Evolutionary conservation across 805 yeast species (phyloP).

Genomic region (Candida suzukii): DNA sequence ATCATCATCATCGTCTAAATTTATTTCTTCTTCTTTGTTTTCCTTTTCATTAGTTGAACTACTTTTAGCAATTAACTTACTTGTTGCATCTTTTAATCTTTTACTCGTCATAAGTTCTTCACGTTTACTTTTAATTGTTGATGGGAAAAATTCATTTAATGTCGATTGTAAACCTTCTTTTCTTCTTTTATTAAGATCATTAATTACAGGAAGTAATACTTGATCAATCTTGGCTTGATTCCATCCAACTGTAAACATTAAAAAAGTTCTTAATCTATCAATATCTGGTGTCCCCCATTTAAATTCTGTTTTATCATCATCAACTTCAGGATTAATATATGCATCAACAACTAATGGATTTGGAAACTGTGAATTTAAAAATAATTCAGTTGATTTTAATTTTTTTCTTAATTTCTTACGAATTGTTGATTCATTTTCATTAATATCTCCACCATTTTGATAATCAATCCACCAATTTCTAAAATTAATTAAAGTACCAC

Average conservation of each 20-base stretch:
- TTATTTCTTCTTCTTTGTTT: conserved; percentile 3
- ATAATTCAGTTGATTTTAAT: conserved; percentile 45
- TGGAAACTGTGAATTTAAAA: conserved; percentile 61
- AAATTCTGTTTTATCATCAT: conserved; percentile 68
- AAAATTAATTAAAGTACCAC: conserved; percentile 26
- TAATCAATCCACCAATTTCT: conserved; percentile 52
- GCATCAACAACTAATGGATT: conserved; percentile 64
- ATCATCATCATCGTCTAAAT: no score
- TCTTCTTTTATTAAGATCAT: conserved; percentile 62
- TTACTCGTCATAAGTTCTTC: conserved; percentile 49
- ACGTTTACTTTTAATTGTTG: conserved; percentile 40
- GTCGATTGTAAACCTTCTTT: conserved; percentile 51
- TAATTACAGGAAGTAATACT: conserved; percentile 76
- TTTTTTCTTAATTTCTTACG: conserved; percentile 51
- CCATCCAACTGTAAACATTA: conserved; percentile 78
- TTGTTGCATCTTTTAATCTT: conserved; percentile 53
- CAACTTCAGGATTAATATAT: conserved; percentile 76
- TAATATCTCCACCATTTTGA: conserved; percentile 32
- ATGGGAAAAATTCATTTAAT: conserved; percentile 62
- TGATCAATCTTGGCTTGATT: conserved; percentile 67
- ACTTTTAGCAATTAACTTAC: conserved; percentile 29
- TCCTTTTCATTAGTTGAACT: neutral
- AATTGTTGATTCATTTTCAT: conserved; percentile 37
- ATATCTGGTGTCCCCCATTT: conserved; percentile 88
- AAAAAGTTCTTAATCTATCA: conserved; percentile 65